Conservation (phyloP, 116 monocot species). For the Papilionanthe hybrid region DNA sequence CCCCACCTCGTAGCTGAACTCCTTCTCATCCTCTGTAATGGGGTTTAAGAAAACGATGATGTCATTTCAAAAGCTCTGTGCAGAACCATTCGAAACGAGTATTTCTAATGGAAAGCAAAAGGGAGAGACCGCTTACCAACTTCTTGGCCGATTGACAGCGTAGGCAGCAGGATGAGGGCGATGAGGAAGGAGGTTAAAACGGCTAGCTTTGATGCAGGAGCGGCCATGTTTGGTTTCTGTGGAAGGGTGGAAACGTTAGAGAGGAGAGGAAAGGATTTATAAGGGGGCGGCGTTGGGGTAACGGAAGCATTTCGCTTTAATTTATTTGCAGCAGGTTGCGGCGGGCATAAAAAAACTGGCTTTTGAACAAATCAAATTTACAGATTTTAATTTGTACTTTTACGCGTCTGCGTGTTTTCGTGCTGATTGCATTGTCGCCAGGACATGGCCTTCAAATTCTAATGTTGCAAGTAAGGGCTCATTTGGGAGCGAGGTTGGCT, state of each 20-base stretch:
- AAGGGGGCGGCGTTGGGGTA: too few species aligned
- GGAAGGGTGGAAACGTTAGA: not conserved
- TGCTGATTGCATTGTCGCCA: too few species aligned
- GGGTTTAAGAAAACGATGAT: not conserved
- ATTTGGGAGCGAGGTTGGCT: too few species aligned
- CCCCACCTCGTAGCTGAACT: conserved; percentile 20
- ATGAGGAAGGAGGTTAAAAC: not conserved
- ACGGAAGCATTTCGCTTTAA: not conserved
- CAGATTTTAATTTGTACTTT: too few species aligned
- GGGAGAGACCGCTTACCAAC: not conserved
- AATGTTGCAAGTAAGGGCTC: too few species aligned
- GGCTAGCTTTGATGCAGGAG: not conserved
- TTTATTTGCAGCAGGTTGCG: not conserved
- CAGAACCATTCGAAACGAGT: too few species aligned
- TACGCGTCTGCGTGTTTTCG: too few species aligned
- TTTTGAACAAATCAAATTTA: too few species aligned
- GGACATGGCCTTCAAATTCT: too few species aligned
- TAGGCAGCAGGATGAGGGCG: not conserved
- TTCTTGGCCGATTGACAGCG: not conserved
- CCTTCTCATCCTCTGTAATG: conserved; percentile 14
- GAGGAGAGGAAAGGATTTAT: not conserved
- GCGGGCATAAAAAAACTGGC: not conserved
- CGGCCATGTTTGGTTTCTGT: not conserved
- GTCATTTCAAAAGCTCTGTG: too few species aligned
- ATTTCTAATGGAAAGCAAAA: not conserved